Conservation (phyloP, 2,329 filamentous ascomycete genomes). For the Ophiostoma tasmaniense region DNA sequence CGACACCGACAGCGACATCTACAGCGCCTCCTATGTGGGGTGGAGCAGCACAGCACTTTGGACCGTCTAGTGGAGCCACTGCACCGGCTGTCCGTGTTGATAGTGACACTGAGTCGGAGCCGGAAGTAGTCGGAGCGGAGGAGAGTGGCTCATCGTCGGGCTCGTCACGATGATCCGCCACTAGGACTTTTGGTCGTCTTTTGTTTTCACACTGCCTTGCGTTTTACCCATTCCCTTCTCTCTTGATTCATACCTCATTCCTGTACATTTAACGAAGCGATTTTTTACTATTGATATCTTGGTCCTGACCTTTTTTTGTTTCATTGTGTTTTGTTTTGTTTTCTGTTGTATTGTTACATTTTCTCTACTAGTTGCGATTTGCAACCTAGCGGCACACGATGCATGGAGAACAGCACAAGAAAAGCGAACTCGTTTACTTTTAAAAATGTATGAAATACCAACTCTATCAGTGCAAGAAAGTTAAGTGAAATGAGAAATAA, state of each 20-base stretch:
- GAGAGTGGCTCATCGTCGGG: not conserved
- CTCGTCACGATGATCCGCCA: not conserved
- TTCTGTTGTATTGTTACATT: not conserved
- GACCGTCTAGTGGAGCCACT: slow-evolving; percentile 7
- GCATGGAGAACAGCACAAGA: not conserved
- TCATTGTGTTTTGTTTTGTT: not conserved
- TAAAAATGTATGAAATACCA: not conserved
- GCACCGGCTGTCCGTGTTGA: not conserved
- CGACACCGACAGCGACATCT: not conserved
- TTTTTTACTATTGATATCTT: not conserved
- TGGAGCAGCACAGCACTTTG: slow-evolving; percentile 41
- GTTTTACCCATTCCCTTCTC: not conserved
- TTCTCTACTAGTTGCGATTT: not conserved
- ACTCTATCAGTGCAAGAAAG: not conserved
- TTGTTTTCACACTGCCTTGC: not conserved
- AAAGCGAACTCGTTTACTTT: not conserved
- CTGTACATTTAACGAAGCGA: slow-evolving; percentile 5
- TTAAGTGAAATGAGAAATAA: not conserved
- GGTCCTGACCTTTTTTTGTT: not conserved
- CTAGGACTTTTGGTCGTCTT: not conserved
- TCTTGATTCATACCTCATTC: not conserved
- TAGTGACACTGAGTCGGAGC: not conserved
- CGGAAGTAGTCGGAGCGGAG: not conserved
- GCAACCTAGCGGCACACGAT: not conserved
- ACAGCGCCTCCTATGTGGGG: slow-evolving; percentile 39